Evolutionary conservation across 78 protist genomes (phyloP).

Genomic region (Guillardia theta): DNA sequence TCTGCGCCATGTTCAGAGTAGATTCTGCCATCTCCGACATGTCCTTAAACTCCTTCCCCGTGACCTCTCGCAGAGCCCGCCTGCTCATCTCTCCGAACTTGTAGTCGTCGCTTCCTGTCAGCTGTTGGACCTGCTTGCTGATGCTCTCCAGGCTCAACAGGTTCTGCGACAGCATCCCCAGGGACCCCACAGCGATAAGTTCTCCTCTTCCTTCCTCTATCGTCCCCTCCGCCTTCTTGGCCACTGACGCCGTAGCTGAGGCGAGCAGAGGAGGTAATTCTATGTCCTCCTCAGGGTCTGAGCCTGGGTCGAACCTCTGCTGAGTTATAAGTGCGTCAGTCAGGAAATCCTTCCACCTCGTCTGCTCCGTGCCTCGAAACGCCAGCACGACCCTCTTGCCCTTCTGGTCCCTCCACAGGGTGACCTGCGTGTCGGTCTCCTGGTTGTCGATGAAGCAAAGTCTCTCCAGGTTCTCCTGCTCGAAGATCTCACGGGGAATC

Average conservation of each 20-base stretch:
- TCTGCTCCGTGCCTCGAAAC: conserved; percentile 29
- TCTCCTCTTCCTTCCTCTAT: too few relatives aligned
- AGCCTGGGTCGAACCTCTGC: not conserved
- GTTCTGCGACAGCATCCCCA: too few relatives aligned
- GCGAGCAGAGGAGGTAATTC: not conserved
- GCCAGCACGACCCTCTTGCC: not conserved
- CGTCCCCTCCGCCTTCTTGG: too few relatives aligned
- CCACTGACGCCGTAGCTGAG: not conserved
- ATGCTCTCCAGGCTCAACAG: too few relatives aligned
- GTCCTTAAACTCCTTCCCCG: too few relatives aligned
- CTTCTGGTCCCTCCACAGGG: not conserved
- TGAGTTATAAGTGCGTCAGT: not conserved
- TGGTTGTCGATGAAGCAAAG: conserved; percentile 3
- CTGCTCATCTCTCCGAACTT: not conserved
- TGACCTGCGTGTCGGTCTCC: conserved; percentile 24
- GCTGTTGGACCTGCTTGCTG: too few relatives aligned
- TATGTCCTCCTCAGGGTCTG: not conserved
- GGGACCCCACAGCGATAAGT: too few relatives aligned
- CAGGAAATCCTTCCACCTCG: not conserved
- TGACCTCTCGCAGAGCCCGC: too few relatives aligned
- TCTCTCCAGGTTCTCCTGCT: not conserved
- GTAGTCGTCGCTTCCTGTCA: not conserved
- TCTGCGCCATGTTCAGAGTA: too few relatives aligned
- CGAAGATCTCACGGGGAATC: not conserved
- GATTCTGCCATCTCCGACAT: too few relatives aligned